A percentile compares a stretch with the other conserved stretches of the same genome.
Conservation (phyloP, 352 stramenopile species). For the Globisporangium solare region DNA sequence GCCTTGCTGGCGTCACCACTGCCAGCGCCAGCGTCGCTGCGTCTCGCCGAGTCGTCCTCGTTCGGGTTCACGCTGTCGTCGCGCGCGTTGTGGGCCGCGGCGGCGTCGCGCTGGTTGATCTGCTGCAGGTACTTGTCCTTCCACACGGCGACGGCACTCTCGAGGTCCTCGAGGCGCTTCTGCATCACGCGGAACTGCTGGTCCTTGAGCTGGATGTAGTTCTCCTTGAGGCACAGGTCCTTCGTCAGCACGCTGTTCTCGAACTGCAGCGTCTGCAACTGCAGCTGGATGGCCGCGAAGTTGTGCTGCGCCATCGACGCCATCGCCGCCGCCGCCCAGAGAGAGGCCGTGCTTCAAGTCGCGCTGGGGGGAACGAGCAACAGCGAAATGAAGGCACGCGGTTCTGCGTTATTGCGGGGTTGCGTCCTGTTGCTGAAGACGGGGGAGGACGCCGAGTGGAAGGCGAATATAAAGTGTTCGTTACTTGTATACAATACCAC, state of each 20-base stretch:
- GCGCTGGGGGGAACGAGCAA: too few species aligned
- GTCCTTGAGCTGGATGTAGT: conserved; percentile 69
- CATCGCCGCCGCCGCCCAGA: not conserved
- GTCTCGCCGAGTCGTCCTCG: conserved; percentile 8
- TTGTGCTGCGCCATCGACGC: conserved; percentile 48
- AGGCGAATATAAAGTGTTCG: too few species aligned
- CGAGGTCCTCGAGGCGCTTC: conserved; percentile 58
- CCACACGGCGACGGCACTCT: conserved; percentile 47
- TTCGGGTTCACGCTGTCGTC: conserved; percentile 7
- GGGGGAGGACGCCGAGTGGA: too few species aligned
- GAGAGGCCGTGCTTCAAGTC: too few species aligned
- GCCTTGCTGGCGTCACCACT: not conserved
- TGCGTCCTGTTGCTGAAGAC: too few species aligned
- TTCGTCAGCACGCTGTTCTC: conserved; percentile 60
- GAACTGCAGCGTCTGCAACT: conserved; percentile 52
- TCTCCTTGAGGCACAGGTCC: conserved; percentile 64
- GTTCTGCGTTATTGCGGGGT: too few species aligned
- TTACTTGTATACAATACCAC: too few species aligned
- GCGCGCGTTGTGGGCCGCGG: not conserved
- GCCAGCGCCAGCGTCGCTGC: not conserved
- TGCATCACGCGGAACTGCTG: conserved; percentile 76
- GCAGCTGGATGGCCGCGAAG: conserved; percentile 48
- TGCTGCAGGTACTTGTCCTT: conserved; percentile 68
- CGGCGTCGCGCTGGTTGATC: conserved; percentile 14
- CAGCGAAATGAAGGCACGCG: too few species aligned